A percentile compares a stretch with the other conserved stretches of the same genome.
These are phyloP conservation scores for Gentiana dahurica DNA, from an alignment of 257 asterid species.

Conservation along the genomic window DNA sequence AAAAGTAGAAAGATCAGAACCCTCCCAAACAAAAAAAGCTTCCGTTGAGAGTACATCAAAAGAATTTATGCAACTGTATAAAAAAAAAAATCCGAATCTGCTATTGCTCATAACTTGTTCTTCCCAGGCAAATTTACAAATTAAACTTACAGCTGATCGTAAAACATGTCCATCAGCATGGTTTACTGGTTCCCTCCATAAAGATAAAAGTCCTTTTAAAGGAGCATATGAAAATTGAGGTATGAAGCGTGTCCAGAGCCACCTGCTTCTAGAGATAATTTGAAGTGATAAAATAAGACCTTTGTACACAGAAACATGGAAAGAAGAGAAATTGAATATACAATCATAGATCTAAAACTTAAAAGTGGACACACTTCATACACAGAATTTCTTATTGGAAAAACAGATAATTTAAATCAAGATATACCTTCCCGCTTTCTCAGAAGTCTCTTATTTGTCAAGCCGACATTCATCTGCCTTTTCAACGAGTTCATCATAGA, in stretches of 20 bases:
- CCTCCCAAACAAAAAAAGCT: no score
- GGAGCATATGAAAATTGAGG: conserved; percentile 55
- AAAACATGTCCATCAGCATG: conserved; percentile 91
- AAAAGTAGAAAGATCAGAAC: no score
- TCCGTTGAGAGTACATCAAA: no score
- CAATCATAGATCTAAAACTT: no score
- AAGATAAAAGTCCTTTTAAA: conserved; percentile 79
- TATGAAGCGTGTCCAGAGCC: conserved; percentile 89
- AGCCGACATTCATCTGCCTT: conserved; percentile 61
- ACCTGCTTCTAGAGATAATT: conserved; percentile 57
- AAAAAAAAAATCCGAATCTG: no score
- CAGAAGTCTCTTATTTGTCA: conserved; percentile 61
- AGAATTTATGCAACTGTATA: no score
- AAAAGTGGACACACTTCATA: no score
- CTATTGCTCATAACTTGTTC: no score
- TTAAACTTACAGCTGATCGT: conserved; percentile 48
- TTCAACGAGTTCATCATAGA: conserved; percentile 72
- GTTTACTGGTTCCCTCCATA: conserved; percentile 98
- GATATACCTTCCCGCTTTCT: conserved; percentile 63
- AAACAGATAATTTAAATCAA: neutral
- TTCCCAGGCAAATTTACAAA: no score
- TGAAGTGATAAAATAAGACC: neutral
- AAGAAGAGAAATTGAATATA: no score
- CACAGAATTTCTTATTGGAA: no score
- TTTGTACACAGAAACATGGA: conserved; percentile 2